phyloP scores from a whole-genome alignment of 768 basidiomycete species.

The Rhodosporidiobolus sp. region DNA sequence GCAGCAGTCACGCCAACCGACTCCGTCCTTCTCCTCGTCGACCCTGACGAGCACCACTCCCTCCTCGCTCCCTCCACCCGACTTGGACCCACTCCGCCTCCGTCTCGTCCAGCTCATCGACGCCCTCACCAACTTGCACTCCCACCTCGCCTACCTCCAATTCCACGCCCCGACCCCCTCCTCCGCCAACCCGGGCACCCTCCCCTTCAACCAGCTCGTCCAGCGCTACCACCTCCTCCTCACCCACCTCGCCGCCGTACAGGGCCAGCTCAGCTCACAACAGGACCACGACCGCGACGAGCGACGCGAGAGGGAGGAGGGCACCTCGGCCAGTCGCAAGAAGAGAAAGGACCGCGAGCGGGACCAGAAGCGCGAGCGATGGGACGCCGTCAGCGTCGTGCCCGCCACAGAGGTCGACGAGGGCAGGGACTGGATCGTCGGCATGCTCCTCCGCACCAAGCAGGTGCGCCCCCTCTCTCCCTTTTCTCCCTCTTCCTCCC shows the following conservation, averaged over 20 bases:
- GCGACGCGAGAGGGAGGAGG: slow-evolving; percentile 10
- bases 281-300: slow-evolving; percentile 13
- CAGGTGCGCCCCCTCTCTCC: slow-evolving; percentile 11
- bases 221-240: slow-evolving; percentile 24
- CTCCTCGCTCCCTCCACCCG: not conserved
- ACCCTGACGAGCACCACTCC: not conserved
- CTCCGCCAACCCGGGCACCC: slow-evolving; percentile 12
- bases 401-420: slow-evolving; percentile 32
- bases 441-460: slow-evolving; percentile 32
- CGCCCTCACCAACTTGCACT: slow-evolving; percentile 21
- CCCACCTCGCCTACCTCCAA: slow-evolving; percentile 25
- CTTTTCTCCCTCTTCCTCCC: no score
- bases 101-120: slow-evolving; percentile 37
- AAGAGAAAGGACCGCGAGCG: slow-evolving; percentile 2
- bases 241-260: slow-evolving; percentile 15
- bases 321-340: not conserved
- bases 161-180: slow-evolving; percentile 14
- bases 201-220: slow-evolving; percentile 27
- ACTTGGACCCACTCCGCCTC: slow-evolving; percentile 31
- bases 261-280: slow-evolving; percentile 3
- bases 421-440: slow-evolving; percentile 37
- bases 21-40: not conserved
- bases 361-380: slow-evolving; percentile 30
- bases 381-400: slow-evolving; percentile 23
- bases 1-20: not conserved